These are phyloP conservation scores for Boletus subparvulus DNA, from an alignment of 768 basidiomycete genomes.

Conservation along the genomic window DNA sequence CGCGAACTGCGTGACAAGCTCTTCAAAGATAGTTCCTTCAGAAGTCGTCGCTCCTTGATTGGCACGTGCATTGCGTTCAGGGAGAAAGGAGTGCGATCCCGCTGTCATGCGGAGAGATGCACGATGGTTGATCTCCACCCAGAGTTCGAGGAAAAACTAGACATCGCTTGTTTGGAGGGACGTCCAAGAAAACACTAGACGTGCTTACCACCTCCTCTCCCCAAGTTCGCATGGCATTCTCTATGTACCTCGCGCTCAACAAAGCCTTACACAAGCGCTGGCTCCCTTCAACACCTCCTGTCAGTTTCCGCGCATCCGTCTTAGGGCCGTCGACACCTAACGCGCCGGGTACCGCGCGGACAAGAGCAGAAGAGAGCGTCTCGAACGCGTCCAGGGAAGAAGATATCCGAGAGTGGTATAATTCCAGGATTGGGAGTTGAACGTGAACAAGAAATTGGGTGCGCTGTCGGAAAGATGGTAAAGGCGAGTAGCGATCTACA, in stretches of 20 bases:
- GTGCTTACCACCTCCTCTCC: slow-evolving; percentile 81
- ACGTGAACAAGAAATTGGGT: slow-evolving; percentile 81
- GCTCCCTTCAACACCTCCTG: slow-evolving; percentile 80
- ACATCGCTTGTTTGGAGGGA: slow-evolving; percentile 3
- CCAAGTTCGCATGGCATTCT: slow-evolving; percentile 72
- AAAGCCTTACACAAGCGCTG: slow-evolving; percentile 84
- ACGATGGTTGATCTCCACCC: slow-evolving; percentile 71
- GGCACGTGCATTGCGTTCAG: slow-evolving; percentile 36
- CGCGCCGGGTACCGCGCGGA: slow-evolving; percentile 91
- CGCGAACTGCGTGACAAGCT: slow-evolving; percentile 63
- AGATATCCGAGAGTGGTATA: slow-evolving; percentile 74
- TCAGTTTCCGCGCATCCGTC: slow-evolving; percentile 61
- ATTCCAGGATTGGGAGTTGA: slow-evolving; percentile 81
- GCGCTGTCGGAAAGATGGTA: slow-evolving; percentile 76
- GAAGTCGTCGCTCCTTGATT: slow-evolving; percentile 34
- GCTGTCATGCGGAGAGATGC: slow-evolving; percentile 57
- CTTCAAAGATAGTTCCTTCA: slow-evolving; percentile 77
- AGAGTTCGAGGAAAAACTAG: slow-evolving; percentile 92
- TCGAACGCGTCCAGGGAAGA: slow-evolving; percentile 94
- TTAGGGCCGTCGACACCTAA: slow-evolving; percentile 51
- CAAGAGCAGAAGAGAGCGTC: slow-evolving; percentile 80
- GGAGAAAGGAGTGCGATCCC: slow-evolving; percentile 49
- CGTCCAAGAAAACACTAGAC: background rate
- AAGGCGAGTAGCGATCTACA: slow-evolving; percentile 85
- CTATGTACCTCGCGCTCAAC: slow-evolving; percentile 75